Evolutionary conservation across 1,284 basidiomycete genomes (phyloP), one percentile per base, ranked within the genome.

Genomic region (Pascua guehoae): DNA sequence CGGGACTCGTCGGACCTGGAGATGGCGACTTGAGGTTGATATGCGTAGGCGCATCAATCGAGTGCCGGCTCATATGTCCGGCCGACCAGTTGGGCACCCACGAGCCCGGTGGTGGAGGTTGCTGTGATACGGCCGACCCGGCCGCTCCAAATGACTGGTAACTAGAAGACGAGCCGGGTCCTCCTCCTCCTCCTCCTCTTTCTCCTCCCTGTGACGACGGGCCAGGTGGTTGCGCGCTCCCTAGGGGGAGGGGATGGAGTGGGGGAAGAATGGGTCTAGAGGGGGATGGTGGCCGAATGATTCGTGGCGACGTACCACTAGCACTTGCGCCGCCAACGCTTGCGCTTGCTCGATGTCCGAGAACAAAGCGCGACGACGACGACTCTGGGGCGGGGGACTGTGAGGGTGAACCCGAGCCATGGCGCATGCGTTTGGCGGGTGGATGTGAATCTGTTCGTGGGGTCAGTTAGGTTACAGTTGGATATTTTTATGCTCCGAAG

Each of bases 211-310:
- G 41, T n/a, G 44, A 44, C 36, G 45, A 15, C 4, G 24, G 7
- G 24, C 4, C 24, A 3, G 24, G 24, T 32, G 24, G 24, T 7
- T 32, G 24, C 24, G 24, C 24, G 24, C 24, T 32, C 24, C 24
- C 24, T 14, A 47, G 53, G 7, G 57, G 54, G 15, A 59, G 49
- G 8, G 60, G 57, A 36, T 62, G 57, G 24, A 62, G 56, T 5
- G 57, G 54, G 9, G 60, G 60, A 12, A 62, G 47, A 2, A 52
- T 47, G 3, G 57, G 54, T 4, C 60, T 51, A 7, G 54, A 48
- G 14, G 60, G 60, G 5, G 60, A 62, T 5, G 60, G 49, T 7
- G 51, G 42, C 42, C 60, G 56, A 17, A 61, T 61, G 46, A 61
- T 48, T 17, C 60, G 56, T 1, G 60, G 60, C 0, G 60, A 61